Conservation (phyloP, 768 basidiomycete genomes). For the Lactarius trivialis region DNA sequence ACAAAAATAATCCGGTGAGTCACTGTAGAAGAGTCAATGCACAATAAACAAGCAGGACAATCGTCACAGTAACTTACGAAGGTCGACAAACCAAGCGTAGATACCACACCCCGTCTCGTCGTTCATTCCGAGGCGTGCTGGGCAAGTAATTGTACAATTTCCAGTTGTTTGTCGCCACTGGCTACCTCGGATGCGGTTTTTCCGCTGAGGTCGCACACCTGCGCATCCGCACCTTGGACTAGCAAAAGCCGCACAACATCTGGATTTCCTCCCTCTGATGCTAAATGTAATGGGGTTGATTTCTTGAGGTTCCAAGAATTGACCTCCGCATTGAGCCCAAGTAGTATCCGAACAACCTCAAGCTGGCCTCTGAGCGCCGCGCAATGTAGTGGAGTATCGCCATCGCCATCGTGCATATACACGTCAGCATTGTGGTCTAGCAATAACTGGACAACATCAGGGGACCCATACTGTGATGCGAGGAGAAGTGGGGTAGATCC, state of each 20-base stretch:
- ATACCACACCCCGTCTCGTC: too few species aligned
- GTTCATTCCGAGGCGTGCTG: too few species aligned
- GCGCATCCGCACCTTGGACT: background rate
- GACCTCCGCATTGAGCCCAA: background rate
- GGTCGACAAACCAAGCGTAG: too few species aligned
- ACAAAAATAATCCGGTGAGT: too few species aligned
- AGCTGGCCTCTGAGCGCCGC: background rate
- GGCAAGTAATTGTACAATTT: too few species aligned
- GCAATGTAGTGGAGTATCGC: background rate
- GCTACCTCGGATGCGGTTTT: background rate
- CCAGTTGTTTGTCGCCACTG: too few species aligned
- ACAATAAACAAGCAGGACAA: too few species aligned
- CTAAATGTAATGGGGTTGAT: background rate
- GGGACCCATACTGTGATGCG: background rate
- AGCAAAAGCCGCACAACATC: background rate
- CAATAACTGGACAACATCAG: background rate
- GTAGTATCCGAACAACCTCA: background rate
- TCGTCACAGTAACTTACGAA: too few species aligned
- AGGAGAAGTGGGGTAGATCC: background rate
- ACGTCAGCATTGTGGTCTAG: background rate
- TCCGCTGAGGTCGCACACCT: background rate
- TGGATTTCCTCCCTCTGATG: background rate
- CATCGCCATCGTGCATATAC: background rate
- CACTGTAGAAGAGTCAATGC: too few species aligned
- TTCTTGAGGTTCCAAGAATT: background rate